These are phyloP conservation scores for Clarkia xantiana DNA, from an alignment of 345 rosid genomes.

Conservation along the genomic window DNA sequence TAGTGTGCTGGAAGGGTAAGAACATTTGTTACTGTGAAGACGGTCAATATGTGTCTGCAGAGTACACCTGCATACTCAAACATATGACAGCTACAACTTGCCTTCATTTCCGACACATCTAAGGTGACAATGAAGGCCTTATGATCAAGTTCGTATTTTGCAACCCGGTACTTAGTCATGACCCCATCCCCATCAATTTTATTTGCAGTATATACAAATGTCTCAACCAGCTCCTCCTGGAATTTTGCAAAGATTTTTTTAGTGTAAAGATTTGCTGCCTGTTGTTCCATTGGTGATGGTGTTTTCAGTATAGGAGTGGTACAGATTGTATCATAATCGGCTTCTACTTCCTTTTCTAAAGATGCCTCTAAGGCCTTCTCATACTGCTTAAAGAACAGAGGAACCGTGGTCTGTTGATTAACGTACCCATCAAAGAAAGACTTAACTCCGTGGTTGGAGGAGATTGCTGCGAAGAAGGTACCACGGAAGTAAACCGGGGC, in stretches of 20 bases:
- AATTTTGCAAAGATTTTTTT: conserved; percentile 46
- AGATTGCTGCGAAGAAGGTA: conserved; percentile 48
- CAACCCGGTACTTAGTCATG: conserved; percentile 35
- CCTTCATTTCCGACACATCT: conserved; percentile 31
- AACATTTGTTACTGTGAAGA: conserved; percentile 54
- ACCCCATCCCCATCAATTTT: conserved; percentile 39
- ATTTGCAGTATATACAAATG: conserved; percentile 52
- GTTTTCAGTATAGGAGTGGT: conserved; percentile 39
- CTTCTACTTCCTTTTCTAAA: conserved; percentile 46
- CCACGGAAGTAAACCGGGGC: conserved; percentile 59
- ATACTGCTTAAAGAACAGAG: conserved; percentile 42
- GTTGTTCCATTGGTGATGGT: conserved; percentile 65
- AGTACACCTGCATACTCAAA: conserved; percentile 54
- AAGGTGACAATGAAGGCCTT: conserved; percentile 36
- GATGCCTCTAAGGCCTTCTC: conserved; percentile 48
- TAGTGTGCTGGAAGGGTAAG: conserved; percentile 47
- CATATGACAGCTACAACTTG: conserved; percentile 57
- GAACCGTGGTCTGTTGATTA: conserved; percentile 45
- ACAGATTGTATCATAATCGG: conserved; percentile 46
- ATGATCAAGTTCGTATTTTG: conserved; percentile 47
- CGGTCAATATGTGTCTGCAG: conserved; percentile 52
- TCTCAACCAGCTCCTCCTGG: conserved; percentile 64
- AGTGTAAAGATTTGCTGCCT: conserved; percentile 48
- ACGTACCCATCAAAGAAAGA: conserved; percentile 53
- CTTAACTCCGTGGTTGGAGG: conserved; percentile 39